Base-by-base conservation (phyloP, 2,329 filamentous ascomycete species). In the Fusarium floridanum region DNA sequence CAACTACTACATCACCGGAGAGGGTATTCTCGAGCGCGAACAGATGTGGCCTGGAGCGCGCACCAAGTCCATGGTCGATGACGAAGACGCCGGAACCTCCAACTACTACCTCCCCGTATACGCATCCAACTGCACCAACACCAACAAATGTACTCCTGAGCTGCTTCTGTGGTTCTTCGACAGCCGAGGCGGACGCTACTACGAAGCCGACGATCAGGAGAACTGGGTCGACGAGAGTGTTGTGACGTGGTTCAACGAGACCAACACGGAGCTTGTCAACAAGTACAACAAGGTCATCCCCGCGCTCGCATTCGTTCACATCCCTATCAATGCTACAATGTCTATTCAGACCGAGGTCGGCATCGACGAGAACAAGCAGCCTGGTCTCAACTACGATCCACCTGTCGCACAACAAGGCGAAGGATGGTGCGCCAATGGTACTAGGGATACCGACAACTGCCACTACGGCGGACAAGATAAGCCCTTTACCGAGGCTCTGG, bases 111-210 rank as follows among this genome's bases (percentile, higher is more conserved):
- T 88, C 1, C 84, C 85, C 0, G 84, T 88, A 1, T 86, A 85
- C 39, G 76, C 82, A 0, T 65, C 78, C 5, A 72, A 79, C 7
- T 87, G 86, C 70, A 72, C 66, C 9, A 66, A 75, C 5, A 56
- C 63, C 1, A 66, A 68, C 14, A 65, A 67, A 4, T 87, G 85
- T 66, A 67, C 74, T 1, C 85, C 86, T 0, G 82, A 83, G 56
- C 73, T 87, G 36, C 77, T 94, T 1, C 83, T 95, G 2, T 95
- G 92, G 91, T 94, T 94, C 82, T 94, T 95, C 76, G 93, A 94
- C 77, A 89, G 86, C 65, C 85, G 88, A 17, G 91, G 91, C 39
- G 91, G 91, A 9, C 84, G 84, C 61, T 83, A 85, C 59, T 90
- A 86, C 75, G 86, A 87, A 67, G 76, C 71, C 76, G 73, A 53